phyloP scores from a whole-genome alignment of 2,329 filamentous ascomycete species.

The Sclerotinia trifoliorum region DNA sequence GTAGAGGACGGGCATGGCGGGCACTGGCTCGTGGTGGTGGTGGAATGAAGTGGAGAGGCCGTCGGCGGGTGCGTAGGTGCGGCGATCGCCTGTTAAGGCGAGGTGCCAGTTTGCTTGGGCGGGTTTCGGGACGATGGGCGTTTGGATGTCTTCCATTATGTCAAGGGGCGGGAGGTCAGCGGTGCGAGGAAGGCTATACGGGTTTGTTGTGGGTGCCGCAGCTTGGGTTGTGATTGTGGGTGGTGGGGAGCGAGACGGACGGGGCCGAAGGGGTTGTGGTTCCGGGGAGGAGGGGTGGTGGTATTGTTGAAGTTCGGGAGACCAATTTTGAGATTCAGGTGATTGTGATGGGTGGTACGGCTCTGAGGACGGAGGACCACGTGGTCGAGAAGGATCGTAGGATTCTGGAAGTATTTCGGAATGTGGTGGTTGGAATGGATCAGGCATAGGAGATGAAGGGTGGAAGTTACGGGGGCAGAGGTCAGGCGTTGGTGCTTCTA shows the following conservation, averaged over 20 bases:
- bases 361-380: neutral
- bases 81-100: constrained; percentile 16
- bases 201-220: neutral
- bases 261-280: constrained; percentile 6
- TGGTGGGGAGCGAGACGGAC: constrained; percentile 13
- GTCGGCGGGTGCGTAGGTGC: constrained; percentile 16
- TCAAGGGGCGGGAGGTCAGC: constrained; percentile 15
- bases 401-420: constrained; percentile 14
- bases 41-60: neutral
- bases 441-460: neutral
- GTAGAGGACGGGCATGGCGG: constrained; percentile 15
- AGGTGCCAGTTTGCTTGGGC: constrained; percentile 16
- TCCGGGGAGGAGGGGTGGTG: neutral
- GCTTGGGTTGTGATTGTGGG: neutral
- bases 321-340: constrained; percentile 4
- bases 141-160: constrained; percentile 17
- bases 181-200: neutral
- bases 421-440: constrained; percentile 15
- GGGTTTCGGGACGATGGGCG: neutral
- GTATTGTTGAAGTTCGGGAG: neutral
- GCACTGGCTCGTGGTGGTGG: constrained; percentile 16
- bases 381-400: constrained; percentile 2
- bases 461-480: constrained; percentile 1
- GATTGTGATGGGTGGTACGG: constrained; percentile 7
- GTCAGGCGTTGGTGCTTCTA: constrained; percentile 19